Percentiles rank a stretch among this genome's conserved stretches.
Evolutionary conservation across 2,329 filamentous ascomycete species (phyloP).

Genomic region (Acephala macrosclerotiorum): DNA sequence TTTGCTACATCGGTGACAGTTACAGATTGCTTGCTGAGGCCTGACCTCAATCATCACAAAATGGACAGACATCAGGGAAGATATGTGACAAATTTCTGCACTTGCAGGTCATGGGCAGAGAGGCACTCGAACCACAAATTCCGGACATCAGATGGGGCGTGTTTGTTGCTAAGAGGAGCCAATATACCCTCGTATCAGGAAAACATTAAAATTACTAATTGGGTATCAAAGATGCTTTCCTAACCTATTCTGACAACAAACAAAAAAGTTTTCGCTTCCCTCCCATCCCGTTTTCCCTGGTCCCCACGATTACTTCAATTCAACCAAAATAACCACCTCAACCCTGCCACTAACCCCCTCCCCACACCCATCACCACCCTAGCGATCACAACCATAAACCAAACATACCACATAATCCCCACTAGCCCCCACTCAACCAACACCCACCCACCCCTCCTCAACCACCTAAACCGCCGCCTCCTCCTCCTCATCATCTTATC

Average conservation of each 20-base stretch:
- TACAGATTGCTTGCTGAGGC: not conserved
- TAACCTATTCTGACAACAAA: not conserved
- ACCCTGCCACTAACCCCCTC: constrained; percentile 62
- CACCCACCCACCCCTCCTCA: constrained; percentile 79
- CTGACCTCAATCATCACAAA: not conserved
- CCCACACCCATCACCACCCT: constrained; percentile 70
- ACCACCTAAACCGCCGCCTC: constrained; percentile 72
- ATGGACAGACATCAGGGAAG: not conserved
- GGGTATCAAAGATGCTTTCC: constrained; percentile 12
- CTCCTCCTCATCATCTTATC: constrained; percentile 77
- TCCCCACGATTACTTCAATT: constrained; percentile 13
- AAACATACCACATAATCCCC: constrained; percentile 92
- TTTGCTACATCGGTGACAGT: not conserved
- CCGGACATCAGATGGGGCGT: not conserved
- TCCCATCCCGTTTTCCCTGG: not conserved
- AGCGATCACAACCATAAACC: constrained; percentile 84
- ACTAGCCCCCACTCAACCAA: constrained; percentile 88
- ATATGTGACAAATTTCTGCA: not conserved
- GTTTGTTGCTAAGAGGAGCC: not conserved
- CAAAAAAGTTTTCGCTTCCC: not conserved
- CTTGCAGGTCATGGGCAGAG: not conserved
- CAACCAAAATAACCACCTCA: constrained; percentile 88
- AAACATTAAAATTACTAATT: constrained; percentile 13
- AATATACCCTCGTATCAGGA: not conserved
- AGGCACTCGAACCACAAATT: not conserved